Percentiles rank a stretch among this genome's conserved stretches.
Conservation (phyloP, 495 filamentous ascomycete genomes). For the Massariosphaeria phaeospora region DNA sequence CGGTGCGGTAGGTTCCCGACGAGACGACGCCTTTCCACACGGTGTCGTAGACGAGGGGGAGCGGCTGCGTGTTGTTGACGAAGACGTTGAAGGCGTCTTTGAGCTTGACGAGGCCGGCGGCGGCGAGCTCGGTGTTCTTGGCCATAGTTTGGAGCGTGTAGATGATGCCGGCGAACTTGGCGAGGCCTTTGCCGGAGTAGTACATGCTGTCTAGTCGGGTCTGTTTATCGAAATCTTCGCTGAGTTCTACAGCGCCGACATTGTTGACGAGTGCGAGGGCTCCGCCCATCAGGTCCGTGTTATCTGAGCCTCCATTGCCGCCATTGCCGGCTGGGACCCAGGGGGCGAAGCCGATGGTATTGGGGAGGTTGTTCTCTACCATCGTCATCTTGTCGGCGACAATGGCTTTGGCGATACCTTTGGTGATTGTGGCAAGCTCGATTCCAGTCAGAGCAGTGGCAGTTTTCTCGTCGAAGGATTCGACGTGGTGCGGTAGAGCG, state of each 20-base stretch:
- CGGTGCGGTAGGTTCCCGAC: conserved; percentile 68
- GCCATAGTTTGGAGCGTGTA: conserved; percentile 65
- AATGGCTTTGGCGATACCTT: conserved; percentile 72
- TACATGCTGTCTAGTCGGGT: conserved; percentile 87
- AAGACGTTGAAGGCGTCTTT: conserved; percentile 75
- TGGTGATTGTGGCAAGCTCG: conserved; percentile 75
- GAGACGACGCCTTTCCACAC: conserved; percentile 83
- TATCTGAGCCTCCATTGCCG: conserved; percentile 41
- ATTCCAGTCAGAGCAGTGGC: conserved; percentile 51
- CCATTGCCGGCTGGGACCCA: conserved; percentile 52
- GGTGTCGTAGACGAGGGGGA: conserved; percentile 61
- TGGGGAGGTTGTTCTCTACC: conserved; percentile 66
- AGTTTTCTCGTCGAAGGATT: conserved; percentile 71
- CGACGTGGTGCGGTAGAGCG: conserved; percentile 79
- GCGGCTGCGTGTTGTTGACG: conserved; percentile 68
- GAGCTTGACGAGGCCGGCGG: conserved; percentile 59
- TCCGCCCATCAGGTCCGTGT: conserved; percentile 47
- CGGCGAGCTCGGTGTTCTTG: conserved; percentile 54
- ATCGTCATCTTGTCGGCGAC: conserved; percentile 74
- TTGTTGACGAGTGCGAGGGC: conserved; percentile 53
- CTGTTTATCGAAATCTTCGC: conserved; percentile 64
- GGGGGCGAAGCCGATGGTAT: conserved; percentile 67
- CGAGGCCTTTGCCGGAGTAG: conserved; percentile 86
- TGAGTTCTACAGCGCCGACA: conserved; percentile 60
- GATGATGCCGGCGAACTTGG: conserved; percentile 75